Conservation (phyloP, 257 asterid species). For the Orobanche coerulescens region DNA sequence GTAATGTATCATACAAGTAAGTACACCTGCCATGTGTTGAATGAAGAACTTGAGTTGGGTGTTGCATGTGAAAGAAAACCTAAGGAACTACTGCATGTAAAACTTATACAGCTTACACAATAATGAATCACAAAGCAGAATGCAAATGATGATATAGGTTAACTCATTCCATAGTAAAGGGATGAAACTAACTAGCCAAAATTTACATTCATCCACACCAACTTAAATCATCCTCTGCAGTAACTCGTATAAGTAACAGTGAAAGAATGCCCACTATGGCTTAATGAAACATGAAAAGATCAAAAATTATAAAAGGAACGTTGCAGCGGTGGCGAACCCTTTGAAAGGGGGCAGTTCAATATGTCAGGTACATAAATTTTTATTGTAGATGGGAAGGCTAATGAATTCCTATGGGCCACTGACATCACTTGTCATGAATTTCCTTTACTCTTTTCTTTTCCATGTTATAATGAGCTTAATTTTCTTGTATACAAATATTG, state of each 20-base stretch:
- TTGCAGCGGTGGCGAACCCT: background rate
- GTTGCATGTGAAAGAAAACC: conserved; percentile 20
- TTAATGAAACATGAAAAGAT: background rate
- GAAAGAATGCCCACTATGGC: background rate
- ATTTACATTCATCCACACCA: background rate
- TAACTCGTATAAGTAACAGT: background rate
- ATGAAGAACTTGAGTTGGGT: conserved; percentile 14
- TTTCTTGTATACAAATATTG: background rate
- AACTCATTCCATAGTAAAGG: background rate
- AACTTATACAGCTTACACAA: background rate
- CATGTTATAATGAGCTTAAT: background rate
- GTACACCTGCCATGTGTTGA: conserved; percentile 67
- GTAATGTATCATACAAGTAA: conserved; percentile 80
- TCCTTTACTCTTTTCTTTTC: background rate
- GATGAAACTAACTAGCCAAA: background rate
- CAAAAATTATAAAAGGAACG: background rate
- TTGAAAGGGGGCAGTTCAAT: background rate
- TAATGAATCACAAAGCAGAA: conserved; percentile 10
- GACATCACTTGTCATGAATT: background rate
- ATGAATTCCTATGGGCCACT: background rate
- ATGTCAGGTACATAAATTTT: background rate
- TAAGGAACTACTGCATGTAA: background rate
- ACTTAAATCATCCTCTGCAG: background rate
- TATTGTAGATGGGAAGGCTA: conserved; percentile 9
- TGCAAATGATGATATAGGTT: conserved; percentile 6